Conservation (phyloP, 768 basidiomycete species). For the Cubamyces lactineus region DNA sequence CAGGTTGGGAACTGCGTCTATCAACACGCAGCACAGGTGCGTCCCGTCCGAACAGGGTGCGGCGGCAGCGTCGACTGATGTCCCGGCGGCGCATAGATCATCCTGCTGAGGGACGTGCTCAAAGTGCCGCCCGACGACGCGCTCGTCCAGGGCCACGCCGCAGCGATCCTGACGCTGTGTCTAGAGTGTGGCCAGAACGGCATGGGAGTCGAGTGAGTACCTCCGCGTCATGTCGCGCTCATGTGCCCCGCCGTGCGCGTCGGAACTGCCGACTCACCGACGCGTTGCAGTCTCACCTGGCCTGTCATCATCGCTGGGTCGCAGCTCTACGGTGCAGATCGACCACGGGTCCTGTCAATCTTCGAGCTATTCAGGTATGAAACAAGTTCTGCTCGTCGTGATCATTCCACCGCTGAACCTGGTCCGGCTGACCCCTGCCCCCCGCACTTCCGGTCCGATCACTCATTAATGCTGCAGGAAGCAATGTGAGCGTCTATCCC, state of each 20-base stretch:
- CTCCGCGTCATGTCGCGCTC: background rate
- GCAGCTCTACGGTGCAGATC: slow-evolving; percentile 32
- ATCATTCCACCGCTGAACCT: slow-evolving; percentile 9
- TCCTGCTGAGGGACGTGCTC: slow-evolving; percentile 40
- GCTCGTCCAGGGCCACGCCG: slow-evolving; percentile 35
- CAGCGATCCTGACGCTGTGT: slow-evolving; percentile 35
- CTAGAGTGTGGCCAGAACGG: slow-evolving; percentile 34
- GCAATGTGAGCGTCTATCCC: slow-evolving; percentile 30
- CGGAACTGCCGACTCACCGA: slow-evolving; percentile 9
- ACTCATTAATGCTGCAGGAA: slow-evolving; percentile 27
- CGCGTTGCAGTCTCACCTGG: slow-evolving; percentile 34
- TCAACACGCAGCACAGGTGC: slow-evolving; percentile 40
- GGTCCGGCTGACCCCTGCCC: slow-evolving; percentile 11
- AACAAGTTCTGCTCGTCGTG: slow-evolving; percentile 11
- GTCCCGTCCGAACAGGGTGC: slow-evolving; percentile 17
- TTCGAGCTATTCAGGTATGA: slow-evolving; percentile 39
- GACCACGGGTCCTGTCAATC: slow-evolving; percentile 31
- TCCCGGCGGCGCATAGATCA: slow-evolving; percentile 32
- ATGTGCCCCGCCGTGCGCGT: slow-evolving; percentile 5
- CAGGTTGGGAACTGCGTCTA: slow-evolving; percentile 42
- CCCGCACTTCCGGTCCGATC: slow-evolving; percentile 17
- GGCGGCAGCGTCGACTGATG: slow-evolving; percentile 17
- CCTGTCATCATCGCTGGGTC: slow-evolving; percentile 38
- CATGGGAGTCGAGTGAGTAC: slow-evolving; percentile 40
- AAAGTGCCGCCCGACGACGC: slow-evolving; percentile 32